Conservation (phyloP, 2,329 filamentous ascomycete species). For the Scolecobasidium constrictum region DNA sequence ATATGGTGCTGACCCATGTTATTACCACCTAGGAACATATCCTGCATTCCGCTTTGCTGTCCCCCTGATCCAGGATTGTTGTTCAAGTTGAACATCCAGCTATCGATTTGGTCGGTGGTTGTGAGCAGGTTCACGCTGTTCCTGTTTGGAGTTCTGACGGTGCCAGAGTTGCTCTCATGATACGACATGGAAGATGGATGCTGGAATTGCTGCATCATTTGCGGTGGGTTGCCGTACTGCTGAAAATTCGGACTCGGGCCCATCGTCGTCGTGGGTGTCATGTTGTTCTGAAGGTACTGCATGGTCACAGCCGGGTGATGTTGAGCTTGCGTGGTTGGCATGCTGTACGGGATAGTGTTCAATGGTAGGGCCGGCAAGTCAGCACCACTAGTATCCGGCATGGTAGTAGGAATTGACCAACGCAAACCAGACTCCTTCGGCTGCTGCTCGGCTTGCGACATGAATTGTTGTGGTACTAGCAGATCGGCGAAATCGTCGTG, state of each 20-base stretch:
- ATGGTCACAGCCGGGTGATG: neutral
- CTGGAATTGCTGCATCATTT: neutral
- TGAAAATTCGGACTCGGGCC: neutral
- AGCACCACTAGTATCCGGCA: neutral
- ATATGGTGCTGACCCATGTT: neutral
- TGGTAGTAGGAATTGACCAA: neutral
- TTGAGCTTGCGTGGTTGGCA: neutral
- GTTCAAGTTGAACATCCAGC: neutral
- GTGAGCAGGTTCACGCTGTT: neutral
- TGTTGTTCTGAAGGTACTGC: neutral
- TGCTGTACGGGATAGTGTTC: neutral
- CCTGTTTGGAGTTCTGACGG: neutral
- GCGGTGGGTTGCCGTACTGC: neutral
- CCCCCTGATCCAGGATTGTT: neutral
- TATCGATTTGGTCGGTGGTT: neutral
- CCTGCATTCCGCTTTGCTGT: too few species aligned
- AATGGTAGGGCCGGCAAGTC: neutral
- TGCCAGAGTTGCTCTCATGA: neutral
- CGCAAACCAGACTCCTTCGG: constrained; percentile 1
- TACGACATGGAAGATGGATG: neutral
- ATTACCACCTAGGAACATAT: neutral
- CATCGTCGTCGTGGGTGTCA: neutral
- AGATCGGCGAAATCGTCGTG: constrained; percentile 3
- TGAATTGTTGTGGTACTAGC: constrained; percentile 1
- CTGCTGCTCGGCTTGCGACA: neutral